Base-by-base conservation (phyloP, 2,329 filamentous ascomycete species). In the Aspergillus sp. region DNA sequence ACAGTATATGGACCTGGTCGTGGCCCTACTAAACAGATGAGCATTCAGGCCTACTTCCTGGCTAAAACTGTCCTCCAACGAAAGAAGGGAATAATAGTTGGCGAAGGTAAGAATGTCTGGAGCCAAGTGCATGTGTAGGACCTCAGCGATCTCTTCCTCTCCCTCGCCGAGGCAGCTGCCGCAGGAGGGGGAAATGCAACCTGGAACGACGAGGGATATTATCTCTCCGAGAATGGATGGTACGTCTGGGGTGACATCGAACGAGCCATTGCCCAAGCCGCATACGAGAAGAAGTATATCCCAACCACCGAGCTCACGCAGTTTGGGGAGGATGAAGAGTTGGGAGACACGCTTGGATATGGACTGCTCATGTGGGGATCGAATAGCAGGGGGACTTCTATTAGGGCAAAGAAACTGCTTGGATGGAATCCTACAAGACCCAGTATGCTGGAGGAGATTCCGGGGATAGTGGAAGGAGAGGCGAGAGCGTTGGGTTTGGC, bases 391-490 rank as follows among this genome's bases (percentile, higher is more conserved):
- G 45, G 52, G n/a, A 39, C 50, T 33, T 52, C 56, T 12, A 53
- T 56, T 34, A 41, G 56, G 7, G 56, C 46, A 7, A 48, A 46
- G 32, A 56, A 59, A 42, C 39, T 59, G 39, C 43, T 59, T 31
- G 56, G 51, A 5, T 59, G 56, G 56, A 49, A 38, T 6, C 56
- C 56, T 11, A 37, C 47, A 32, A 59, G 71, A 27, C 60, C 60
- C 31, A 67, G 65, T 10, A 42, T 83, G 27, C 56, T 71, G 37
- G 74, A 80, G 7, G 64, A 73, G 40, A 57, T 83, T 11, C 69
- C 72, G 2, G 64, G 62, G 5, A 70, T 76, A 27, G 67, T 84
- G 0, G 68, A 74, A 29, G 47, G 51, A 9, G 72, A 76, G 42
- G 61, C 61, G 3, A 57, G 47, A 33, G 43, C 42, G 19, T 43